phyloP scores from a whole-genome alignment of 495 filamentous ascomycete genomes.

The Neurospora sp. region DNA sequence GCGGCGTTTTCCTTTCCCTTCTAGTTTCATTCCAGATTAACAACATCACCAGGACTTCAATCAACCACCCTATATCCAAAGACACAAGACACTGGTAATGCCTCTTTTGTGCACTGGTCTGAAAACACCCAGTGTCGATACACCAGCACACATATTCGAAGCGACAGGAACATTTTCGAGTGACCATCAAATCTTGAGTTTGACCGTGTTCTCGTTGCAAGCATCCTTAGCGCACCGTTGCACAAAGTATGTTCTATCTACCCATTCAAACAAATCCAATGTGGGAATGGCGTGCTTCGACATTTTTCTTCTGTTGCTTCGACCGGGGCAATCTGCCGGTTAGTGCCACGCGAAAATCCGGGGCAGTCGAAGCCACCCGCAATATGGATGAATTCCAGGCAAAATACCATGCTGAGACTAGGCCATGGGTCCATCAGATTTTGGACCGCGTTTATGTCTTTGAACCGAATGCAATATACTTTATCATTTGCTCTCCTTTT shows the following conservation, averaged over 20 bases:
- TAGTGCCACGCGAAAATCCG: neutral
- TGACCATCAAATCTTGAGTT: neutral
- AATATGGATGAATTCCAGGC: slow-evolving; percentile 5
- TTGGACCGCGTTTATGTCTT: neutral
- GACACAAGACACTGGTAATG: neutral
- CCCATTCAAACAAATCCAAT: neutral
- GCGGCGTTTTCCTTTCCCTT: neutral
- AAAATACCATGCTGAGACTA: neutral
- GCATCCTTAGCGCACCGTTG: neutral
- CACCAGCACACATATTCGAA: neutral
- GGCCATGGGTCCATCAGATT: neutral
- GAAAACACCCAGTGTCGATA: neutral
- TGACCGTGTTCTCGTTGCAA: neutral
- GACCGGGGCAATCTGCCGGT: neutral
- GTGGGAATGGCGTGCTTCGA: neutral
- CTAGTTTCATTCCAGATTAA: neutral
- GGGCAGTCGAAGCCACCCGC: neutral
- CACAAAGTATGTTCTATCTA: neutral
- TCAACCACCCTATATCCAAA: neutral
- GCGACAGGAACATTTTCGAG: neutral
- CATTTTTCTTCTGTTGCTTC: neutral
- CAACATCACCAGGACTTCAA: neutral
- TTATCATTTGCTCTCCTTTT: neutral
- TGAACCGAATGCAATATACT: neutral
- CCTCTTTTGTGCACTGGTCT: neutral